phyloP scores from a whole-genome alignment of 805 yeast genomes.

The Candida bentonensis region DNA sequence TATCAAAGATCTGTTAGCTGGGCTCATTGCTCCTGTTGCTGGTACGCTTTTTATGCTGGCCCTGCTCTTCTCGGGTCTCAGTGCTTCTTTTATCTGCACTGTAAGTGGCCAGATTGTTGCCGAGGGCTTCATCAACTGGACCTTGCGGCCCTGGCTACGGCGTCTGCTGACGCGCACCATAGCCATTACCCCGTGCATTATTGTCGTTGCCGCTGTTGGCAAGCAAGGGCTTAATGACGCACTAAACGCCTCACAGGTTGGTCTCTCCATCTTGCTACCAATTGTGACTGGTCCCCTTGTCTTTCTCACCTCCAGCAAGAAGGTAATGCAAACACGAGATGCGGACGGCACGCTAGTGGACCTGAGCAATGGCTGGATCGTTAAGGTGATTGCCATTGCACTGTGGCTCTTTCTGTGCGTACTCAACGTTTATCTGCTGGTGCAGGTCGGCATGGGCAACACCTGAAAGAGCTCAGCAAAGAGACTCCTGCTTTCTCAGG shows the following conservation, averaged over 20 bases:
- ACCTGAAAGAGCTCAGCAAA: conserved; percentile 3
- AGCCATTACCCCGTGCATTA: conserved; percentile 69
- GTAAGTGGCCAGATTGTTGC: conserved; percentile 87
- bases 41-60: conserved; percentile 82
- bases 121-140: conserved; percentile 84
- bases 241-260: conserved; percentile 75
- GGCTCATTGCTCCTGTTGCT: conserved; percentile 54
- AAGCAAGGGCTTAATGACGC: conserved; percentile 56
- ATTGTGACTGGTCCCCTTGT: conserved; percentile 75
- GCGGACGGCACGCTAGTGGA: conserved; percentile 9
- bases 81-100: conserved; percentile 88
- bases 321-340: conserved; percentile 37
- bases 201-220: conserved; percentile 60
- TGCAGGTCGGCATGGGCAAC: conserved; percentile 32
- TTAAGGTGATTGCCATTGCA: conserved; percentile 34
- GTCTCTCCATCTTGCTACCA: conserved; percentile 68
- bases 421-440: conserved; percentile 55
- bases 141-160: conserved; percentile 63
- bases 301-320: conserved; percentile 59
- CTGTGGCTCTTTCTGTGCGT: conserved; percentile 62
- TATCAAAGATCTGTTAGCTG: conserved; percentile 50
- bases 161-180: conserved; percentile 64
- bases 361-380: conserved; percentile 42
- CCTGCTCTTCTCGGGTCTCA: conserved; percentile 69
- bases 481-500: too few relatives aligned